Evolutionary conservation across 2,329 filamentous ascomycete species (phyloP), one percentile per base, ranked within the genome.

Genomic region (Aaosphaeria arxii): DNA sequence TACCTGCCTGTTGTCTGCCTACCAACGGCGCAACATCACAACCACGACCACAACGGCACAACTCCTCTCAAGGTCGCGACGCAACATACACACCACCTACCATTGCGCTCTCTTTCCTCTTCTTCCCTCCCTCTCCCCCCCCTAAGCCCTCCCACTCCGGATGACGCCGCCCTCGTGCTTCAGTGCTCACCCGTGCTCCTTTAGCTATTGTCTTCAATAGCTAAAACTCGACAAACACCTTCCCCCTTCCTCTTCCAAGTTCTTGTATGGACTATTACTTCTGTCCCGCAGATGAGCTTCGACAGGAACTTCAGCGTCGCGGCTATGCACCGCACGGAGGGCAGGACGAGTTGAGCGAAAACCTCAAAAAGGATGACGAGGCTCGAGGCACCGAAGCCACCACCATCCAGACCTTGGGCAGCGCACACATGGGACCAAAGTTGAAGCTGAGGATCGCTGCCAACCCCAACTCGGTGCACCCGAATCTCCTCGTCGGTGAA

Each of bases 221-320:
- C 17, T 24, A 24, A 24, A 24, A 24, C 17, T 24, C 17, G 17
- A 24, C 33, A n/a, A 36, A 36, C 33, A 9, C 33, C 33, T 36
- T 36, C 33, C 33, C 17, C 39, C 24, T 28, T 13, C 11, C 39
- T 17, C 17, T 17, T 17, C 24, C 39, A 2, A 40, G 39, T 24
- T 7, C 39, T 13, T 40, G 11, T 40, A 66, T 62, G 62, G 50
- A 58, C 40, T 66, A 64, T 32, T 64, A 64, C 45, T 47, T 42
- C 29, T 64, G 59, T 42, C 36, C 58, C 1, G 43, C 42, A 7
- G 45, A 46, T 11, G 47, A 57, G 6, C 49, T 66, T 6, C 39
- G 44, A 13, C 44, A 33, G 32, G 63, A 66, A 44, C 39, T 58
- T 11, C 41, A 32, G 31, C 54, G 62, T 4, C 61, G 61, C 13